A percentile compares a stretch with the other conserved stretches of the same genome.
These are phyloP conservation scores for Candida koratica DNA, from an alignment of 805 yeast species.

Conservation along the genomic window DNA sequence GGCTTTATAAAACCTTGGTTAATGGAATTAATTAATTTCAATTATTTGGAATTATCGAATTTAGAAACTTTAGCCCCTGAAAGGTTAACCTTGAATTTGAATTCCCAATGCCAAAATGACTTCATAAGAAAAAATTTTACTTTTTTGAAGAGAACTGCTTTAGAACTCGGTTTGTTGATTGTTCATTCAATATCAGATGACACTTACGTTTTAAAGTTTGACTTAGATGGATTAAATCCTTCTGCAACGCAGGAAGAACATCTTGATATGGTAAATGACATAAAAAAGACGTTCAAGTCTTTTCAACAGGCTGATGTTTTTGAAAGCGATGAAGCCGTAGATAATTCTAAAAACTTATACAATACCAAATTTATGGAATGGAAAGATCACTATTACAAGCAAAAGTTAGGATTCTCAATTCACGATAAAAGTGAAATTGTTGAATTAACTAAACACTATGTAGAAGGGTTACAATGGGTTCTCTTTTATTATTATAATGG, in stretches of 20 bases:
- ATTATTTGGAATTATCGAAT: constrained; percentile 29
- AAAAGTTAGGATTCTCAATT: constrained; percentile 70
- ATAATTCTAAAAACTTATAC: constrained; percentile 55
- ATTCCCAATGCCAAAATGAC: constrained; percentile 28
- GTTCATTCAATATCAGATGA: constrained; percentile 58
- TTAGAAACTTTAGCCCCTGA: constrained; percentile 22
- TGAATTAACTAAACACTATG: constrained; percentile 72
- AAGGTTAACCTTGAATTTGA: constrained; percentile 35
- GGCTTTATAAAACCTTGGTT: constrained; percentile 54
- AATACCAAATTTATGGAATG: constrained; percentile 71
- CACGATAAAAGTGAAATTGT: constrained; percentile 55
- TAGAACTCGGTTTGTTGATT: constrained; percentile 62
- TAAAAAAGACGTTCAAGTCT: constrained; percentile 54
- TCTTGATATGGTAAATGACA: constrained; percentile 46
- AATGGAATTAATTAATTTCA: constrained; percentile 28
- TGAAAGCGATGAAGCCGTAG: constrained; percentile 53
- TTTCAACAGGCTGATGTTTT: constrained; percentile 63
- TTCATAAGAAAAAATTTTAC: constrained; percentile 49
- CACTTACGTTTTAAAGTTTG: constrained; percentile 57
- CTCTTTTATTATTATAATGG: constrained; percentile 86
- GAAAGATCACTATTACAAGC: constrained; percentile 81
- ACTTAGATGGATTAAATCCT: constrained; percentile 70
- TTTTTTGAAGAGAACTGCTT: constrained; percentile 60
- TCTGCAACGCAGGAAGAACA: constrained; percentile 65
- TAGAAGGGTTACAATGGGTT: constrained; percentile 98